Conservation (phyloP, 2,329 filamentous ascomycete genomes). For the Didymella segeticola region DNA sequence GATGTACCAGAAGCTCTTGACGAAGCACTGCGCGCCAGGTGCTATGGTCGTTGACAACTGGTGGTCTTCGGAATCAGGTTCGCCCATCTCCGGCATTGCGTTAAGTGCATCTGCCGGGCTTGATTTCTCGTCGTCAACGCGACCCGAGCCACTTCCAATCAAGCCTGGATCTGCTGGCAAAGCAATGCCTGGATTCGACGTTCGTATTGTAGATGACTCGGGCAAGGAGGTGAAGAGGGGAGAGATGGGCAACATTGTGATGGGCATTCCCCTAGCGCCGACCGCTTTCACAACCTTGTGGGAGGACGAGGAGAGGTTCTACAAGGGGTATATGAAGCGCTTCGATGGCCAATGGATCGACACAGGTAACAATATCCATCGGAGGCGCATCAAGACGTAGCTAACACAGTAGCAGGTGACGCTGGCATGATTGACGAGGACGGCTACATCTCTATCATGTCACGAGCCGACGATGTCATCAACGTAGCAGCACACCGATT, state of each 20-base stretch:
- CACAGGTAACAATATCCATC: constrained; percentile 59
- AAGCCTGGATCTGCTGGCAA: constrained; percentile 90
- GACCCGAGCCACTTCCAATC: constrained; percentile 62
- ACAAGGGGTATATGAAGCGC: constrained; percentile 80
- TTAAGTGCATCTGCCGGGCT: constrained; percentile 68
- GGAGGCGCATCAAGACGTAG: not conserved
- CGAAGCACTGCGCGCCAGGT: constrained; percentile 67
- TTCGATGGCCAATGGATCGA: constrained; percentile 87
- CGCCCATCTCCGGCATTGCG: constrained; percentile 71
- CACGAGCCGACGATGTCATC: constrained; percentile 81
- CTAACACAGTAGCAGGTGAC: constrained; percentile 59
- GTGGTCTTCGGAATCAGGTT: constrained; percentile 76
- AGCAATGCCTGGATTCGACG: constrained; percentile 89
- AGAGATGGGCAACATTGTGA: constrained; percentile 89
- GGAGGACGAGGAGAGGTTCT: constrained; percentile 85
- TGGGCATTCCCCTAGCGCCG: constrained; percentile 81
- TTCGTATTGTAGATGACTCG: constrained; percentile 81
- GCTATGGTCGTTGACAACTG: constrained; percentile 74
- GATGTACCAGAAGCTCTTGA: constrained; percentile 78
- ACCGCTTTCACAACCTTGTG: constrained; percentile 87
- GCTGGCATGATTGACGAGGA: constrained; percentile 84
- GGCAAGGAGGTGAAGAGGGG: constrained; percentile 74
- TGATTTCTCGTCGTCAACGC: constrained; percentile 55
- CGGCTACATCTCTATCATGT: constrained; percentile 69
- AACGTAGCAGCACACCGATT: constrained; percentile 95